Evolutionary conservation across 768 basidiomycete species (phyloP), one percentile per base, ranked within the genome.

Genomic region (Tricholoma flavovirens): DNA sequence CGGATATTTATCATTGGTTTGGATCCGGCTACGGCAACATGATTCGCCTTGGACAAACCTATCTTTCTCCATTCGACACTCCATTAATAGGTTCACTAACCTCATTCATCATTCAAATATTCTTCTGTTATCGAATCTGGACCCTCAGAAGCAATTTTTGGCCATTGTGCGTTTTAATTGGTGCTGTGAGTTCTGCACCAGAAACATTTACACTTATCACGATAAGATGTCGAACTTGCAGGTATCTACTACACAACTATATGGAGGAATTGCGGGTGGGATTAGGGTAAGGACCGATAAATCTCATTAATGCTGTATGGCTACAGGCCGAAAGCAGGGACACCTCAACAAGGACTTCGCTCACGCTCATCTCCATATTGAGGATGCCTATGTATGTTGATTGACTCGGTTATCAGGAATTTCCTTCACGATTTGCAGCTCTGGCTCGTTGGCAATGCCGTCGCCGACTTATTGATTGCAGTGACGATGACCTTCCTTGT

Each of bases 81-180:
- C 69, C 69, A 5, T 43, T 70, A 4, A 58, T 69, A 26, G 64
- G 63, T 17, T 54, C 64, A 4, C 11, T 67, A 10, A 60, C 67
- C 30, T 62, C 64, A 19, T 52, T 71, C 55, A 40, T 60, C 14
- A 62, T 70, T 5, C 71, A 71, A 50, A 33, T 59, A 12, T 71
- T 71, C 54, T 71, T 67, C 60, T 69, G 69, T 50, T 70, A 67
- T 52, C 64, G 69, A 12, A 69, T 72, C 17, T 66, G 62, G 60
- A 52, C 58, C 5, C 59, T 71, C 32, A 56, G 62, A 35, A 49
- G 56, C 19, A 4, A 10, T 2, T 15, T 51, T 12, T 52, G 45
- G 19, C 62, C 59, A 61, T 50, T 53, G 36, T 57, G 48, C 17
- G 49, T n/a, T 2, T 15, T 54, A 4, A 64, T 64, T 24, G 60